Evolutionary conservation across 2,329 filamentous ascomycete genomes (phyloP).

Genomic region (Cercospora brassicicola): DNA sequence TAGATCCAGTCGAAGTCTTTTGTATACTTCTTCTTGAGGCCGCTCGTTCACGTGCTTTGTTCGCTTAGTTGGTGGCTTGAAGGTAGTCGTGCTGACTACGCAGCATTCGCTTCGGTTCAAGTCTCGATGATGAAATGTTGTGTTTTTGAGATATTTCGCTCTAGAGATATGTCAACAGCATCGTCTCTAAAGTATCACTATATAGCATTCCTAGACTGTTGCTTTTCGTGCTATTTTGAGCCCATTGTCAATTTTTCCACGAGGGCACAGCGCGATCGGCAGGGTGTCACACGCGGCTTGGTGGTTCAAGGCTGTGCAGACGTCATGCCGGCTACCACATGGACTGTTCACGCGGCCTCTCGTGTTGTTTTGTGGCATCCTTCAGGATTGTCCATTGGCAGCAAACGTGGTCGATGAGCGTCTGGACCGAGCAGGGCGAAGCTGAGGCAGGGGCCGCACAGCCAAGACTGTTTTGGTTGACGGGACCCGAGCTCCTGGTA

Average conservation of each 20-base stretch:
- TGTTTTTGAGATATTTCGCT: background rate
- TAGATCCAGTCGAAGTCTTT: background rate
- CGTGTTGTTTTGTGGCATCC: background rate
- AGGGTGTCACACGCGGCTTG: background rate
- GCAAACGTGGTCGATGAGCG: background rate
- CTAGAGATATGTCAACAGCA: background rate
- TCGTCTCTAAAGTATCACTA: background rate
- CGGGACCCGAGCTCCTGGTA: background rate
- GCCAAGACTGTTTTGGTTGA: background rate
- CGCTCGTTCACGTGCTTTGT: background rate
- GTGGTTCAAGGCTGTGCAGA: background rate
- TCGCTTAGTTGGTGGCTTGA: background rate
- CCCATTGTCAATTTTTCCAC: background rate
- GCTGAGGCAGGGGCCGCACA: background rate
- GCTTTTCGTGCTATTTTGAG: background rate
- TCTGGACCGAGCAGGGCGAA: background rate
- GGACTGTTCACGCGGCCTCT: background rate
- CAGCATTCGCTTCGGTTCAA: background rate
- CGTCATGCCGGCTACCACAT: background rate
- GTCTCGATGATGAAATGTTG: background rate
- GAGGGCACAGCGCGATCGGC: background rate
- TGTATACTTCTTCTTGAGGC: background rate
- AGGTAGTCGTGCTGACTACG: background rate
- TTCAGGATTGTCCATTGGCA: background rate
- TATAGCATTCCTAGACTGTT: background rate